Evolutionary conservation across 2,329 filamentous ascomycete genomes (phyloP).

Genomic region (Aspergillus phoenicis): DNA sequence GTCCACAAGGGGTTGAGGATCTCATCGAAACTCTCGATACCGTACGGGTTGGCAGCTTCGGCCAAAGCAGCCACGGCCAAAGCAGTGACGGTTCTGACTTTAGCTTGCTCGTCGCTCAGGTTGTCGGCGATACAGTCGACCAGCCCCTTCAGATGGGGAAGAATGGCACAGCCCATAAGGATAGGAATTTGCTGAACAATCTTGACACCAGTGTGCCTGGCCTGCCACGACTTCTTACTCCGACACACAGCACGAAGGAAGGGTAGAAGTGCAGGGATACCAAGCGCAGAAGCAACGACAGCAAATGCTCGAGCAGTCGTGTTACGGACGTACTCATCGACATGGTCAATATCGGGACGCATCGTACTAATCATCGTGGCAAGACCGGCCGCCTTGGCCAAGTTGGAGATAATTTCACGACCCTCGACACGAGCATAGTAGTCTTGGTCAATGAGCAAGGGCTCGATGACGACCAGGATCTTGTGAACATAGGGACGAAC

Average conservation of each 20-base stretch:
- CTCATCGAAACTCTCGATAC: slow-evolving; percentile 98
- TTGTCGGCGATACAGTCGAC: slow-evolving; percentile 97
- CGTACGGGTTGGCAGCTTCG: slow-evolving; percentile 95
- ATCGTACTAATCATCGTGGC: slow-evolving; percentile 99
- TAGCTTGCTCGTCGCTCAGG: slow-evolving; percentile 95
- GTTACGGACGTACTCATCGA: slow-evolving; percentile 97
- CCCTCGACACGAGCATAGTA: slow-evolving; percentile 98
- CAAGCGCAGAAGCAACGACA: slow-evolving; percentile 92
- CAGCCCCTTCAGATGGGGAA: slow-evolving; percentile 91
- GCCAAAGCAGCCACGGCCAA: slow-evolving; percentile 92
- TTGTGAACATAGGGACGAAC: slow-evolving; percentile 97
- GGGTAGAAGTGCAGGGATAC: slow-evolving; percentile 90
- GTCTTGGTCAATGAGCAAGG: slow-evolving; percentile 98
- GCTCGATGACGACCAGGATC: slow-evolving; percentile 97
- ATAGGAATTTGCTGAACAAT: slow-evolving; percentile 99
- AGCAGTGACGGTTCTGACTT: slow-evolving; percentile 94
- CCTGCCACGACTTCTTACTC: slow-evolving; percentile 99
- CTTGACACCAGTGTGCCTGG: slow-evolving; percentile 95
- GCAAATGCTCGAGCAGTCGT: slow-evolving; percentile 96
- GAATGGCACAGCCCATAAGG: slow-evolving; percentile 93
- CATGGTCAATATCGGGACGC: slow-evolving; percentile 97
- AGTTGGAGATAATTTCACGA: slow-evolving; percentile 97
- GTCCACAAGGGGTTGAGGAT: slow-evolving; percentile 98
- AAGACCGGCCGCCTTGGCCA: slow-evolving; percentile 92
- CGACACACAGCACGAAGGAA: slow-evolving; percentile 95